Conservation (phyloP, 768 basidiomycete genomes). For the Podaxis sp. region DNA sequence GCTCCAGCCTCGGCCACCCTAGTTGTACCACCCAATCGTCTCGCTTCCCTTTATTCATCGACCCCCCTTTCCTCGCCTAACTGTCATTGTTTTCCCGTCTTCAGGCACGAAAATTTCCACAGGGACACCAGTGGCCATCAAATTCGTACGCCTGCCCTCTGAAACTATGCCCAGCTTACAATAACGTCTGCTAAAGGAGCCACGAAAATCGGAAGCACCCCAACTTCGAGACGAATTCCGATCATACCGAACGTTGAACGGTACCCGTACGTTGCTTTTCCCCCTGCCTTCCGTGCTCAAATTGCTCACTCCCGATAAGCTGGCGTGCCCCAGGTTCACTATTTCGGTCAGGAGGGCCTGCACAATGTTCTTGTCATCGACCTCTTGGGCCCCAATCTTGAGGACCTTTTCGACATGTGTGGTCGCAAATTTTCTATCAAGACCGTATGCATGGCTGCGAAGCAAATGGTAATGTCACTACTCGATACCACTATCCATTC, state of each 20-base stretch:
- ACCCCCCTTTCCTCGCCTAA: background rate
- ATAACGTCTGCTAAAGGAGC: conserved; percentile 52
- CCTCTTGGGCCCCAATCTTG: conserved; percentile 93
- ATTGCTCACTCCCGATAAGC: conserved; percentile 40
- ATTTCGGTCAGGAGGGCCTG: conserved; percentile 97
- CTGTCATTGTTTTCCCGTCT: background rate
- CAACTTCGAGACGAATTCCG: conserved; percentile 97
- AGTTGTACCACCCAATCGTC: background rate
- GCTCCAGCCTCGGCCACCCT: background rate
- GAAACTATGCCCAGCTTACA: conserved; percentile 4
- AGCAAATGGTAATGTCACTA: conserved; percentile 81
- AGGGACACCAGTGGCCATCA: conserved; percentile 89
- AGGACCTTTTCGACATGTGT: conserved; percentile 99
- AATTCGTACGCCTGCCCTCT: conserved; percentile 67
- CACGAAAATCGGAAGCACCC: conserved; percentile 95
- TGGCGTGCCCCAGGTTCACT: conserved; percentile 96
- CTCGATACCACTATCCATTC: background rate
- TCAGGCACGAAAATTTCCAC: conserved; percentile 82
- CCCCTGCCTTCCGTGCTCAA: conserved; percentile 3
- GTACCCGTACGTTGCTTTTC: conserved; percentile 61
- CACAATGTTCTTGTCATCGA: conserved; percentile 96
- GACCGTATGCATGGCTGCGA: conserved; percentile 98
- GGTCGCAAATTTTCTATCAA: conserved; percentile 97
- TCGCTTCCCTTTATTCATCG: background rate
- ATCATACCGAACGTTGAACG: conserved; percentile 91